These are phyloP conservation scores for Colletotrichum godetiae DNA, from an alignment of 2,329 filamentous ascomycete genomes.

Conservation along the genomic window DNA sequence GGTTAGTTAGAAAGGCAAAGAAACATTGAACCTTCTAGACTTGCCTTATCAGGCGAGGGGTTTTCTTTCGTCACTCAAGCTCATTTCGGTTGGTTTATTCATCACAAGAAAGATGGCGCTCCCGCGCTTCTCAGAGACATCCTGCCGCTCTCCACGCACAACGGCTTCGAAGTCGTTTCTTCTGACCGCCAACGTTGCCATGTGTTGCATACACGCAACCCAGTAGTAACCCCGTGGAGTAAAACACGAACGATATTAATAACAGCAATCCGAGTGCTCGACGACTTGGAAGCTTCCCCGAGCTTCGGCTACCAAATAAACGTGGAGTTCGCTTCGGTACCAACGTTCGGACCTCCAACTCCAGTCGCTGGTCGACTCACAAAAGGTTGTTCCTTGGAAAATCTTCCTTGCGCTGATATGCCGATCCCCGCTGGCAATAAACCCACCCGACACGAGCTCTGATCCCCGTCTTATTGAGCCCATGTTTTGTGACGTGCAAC, in stretches of 20 bases:
- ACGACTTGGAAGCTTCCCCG: background rate
- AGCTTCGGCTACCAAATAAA: background rate
- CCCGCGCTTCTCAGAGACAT: background rate
- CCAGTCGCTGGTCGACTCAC: background rate
- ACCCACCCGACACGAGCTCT: conserved; percentile 23
- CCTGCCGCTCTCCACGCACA: background rate
- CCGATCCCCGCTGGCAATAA: background rate
- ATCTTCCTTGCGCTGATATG: background rate
- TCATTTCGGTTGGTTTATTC: background rate
- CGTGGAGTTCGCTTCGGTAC: background rate
- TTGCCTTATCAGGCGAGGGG: background rate
- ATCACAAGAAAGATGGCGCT: background rate
- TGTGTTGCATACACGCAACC: background rate
- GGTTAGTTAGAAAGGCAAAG: background rate
- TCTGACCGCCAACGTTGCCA: background rate
- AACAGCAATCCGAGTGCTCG: background rate
- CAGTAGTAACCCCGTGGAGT: background rate
- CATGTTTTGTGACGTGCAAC: background rate
- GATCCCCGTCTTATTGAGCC: background rate
- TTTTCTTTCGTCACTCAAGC: background rate
- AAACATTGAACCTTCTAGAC: background rate
- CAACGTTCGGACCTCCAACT: background rate
- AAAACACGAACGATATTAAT: background rate
- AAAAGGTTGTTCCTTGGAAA: background rate
- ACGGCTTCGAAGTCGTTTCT: background rate